Evolutionary conservation across 179 eudicot genomes (phyloP).

Genomic region (Camellia oleifera): DNA sequence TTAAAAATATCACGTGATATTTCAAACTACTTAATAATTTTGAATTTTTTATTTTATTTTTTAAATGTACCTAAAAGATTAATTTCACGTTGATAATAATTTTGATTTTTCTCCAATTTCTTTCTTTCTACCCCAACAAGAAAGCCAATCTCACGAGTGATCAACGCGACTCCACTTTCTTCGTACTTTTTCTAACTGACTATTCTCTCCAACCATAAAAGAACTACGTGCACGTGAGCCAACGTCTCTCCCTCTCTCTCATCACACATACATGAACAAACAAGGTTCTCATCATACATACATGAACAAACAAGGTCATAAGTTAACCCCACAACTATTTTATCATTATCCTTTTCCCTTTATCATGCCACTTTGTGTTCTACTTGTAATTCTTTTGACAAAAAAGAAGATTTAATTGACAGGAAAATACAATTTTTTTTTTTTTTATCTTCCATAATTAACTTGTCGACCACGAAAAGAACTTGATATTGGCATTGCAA

Average conservation of each 20-base stretch:
- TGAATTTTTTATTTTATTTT: not conserved
- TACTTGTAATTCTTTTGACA: not conserved
- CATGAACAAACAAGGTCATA: not conserved
- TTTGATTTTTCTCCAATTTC: too few species aligned
- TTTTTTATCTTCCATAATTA: too few species aligned
- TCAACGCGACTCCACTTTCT: not conserved
- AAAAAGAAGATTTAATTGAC: too few species aligned
- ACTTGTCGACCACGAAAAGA: not conserved
- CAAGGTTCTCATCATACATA: not conserved
- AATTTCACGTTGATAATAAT: too few species aligned
- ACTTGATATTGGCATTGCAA: not conserved
- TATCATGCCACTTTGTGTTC: not conserved
- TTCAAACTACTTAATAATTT: too few species aligned
- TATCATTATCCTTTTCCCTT: not conserved
- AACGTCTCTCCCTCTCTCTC: not conserved
- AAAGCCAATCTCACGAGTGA: too few species aligned
- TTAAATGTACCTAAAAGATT: too few species aligned
- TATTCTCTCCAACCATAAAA: not conserved
- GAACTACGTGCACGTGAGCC: constrained; percentile 19
- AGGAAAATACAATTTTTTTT: not conserved
- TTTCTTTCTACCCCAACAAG: too few species aligned
- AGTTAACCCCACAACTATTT: not conserved
- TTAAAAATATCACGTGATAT: too few species aligned
- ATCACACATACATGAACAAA: not conserved
- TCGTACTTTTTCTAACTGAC: not conserved